Base-by-base conservation (phyloP, 2,329 filamentous ascomycete genomes). In the Colletotrichum costaricense region DNA sequence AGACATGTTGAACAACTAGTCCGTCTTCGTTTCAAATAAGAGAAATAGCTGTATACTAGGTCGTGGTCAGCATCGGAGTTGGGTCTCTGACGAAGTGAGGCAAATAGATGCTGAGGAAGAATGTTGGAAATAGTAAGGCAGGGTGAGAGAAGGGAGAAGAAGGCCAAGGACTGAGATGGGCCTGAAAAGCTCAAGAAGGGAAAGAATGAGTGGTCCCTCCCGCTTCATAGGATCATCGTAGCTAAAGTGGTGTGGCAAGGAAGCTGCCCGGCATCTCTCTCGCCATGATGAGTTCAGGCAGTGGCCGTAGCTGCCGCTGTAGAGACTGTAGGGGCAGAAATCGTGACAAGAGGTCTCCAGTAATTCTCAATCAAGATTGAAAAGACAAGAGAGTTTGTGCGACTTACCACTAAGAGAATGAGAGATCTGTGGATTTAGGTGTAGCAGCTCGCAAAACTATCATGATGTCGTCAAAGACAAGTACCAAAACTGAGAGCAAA, bases 1-100 rank as follows among this genome's bases (percentile, higher is more conserved):
- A 42, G 95, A 95, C 95, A 98, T 97, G 77, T 76, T 83, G 78
- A 46, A 42, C 62, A 56, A 26, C 63, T 57, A 42, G 30, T 69
- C 59, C 62, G 63, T 68, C 54, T 69, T 69, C 58, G 64, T 38
- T 14, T 38, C 24, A 49, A 19, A 59, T 49, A 38, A 74, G 62
- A 35, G 28, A 59, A 54, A 66, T 70, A 72, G 67, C 54, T 69
- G 67, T 74, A 62, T 70, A 68, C 60, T 74, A 58, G 38, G 52
- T 58, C 42, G 24, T 60, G 55, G 59, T 70, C 74, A 71, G 68
- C 57, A 72, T 67, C 38, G 28, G 46, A n/a, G 42, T 72, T 49
- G 28, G 60, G 46, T 46, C 26, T 59, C 52, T 52, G 52, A 63
- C 16, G 57, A 22, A 26, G 62, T 63, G 68, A 55, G 35, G 68